phyloP scores from a whole-genome alignment of 2,329 filamentous ascomycete genomes.

The Tolypocladium album region DNA sequence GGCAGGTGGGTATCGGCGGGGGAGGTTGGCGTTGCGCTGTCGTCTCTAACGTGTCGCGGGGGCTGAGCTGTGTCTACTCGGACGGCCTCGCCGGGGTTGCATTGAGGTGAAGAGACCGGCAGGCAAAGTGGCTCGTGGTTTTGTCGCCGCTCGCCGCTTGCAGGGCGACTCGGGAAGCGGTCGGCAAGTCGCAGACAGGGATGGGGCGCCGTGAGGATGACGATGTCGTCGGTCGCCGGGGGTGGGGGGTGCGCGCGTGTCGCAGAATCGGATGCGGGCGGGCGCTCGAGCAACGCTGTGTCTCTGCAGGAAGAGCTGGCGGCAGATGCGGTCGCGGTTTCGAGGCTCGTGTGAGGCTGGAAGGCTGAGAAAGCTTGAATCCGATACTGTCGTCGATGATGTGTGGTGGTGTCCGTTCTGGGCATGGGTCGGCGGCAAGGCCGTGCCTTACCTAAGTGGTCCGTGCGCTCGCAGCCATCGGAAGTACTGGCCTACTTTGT shows the following conservation, averaged over 20 bases:
- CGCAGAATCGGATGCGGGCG: not conserved
- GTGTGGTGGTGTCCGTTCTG: not conserved
- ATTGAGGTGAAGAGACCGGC: conserved; percentile 7
- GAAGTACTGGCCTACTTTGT: conserved; percentile 9
- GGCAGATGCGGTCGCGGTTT: not conserved
- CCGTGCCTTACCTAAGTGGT: conserved; percentile 4
- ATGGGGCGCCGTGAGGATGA: not conserved
- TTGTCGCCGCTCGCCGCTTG: not conserved
- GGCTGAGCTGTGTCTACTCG: conserved; percentile 5
- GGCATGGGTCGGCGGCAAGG: not conserved
- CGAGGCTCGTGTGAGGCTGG: not conserved
- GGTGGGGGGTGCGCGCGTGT: not conserved
- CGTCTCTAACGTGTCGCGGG: conserved; percentile 19
- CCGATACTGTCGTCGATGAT: not conserved
- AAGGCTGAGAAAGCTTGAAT: not conserved
- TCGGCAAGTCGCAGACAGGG: not conserved
- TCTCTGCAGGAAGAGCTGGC: not conserved
- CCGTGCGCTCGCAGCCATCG: conserved; percentile 7
- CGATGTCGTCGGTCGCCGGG: not conserved
- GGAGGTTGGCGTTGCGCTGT: conserved; percentile 4
- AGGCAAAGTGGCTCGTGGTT: not conserved
- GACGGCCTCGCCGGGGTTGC: conserved; percentile 6
- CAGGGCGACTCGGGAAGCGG: not conserved
- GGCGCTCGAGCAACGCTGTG: not conserved
- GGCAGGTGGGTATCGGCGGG: not conserved